Evolutionary conservation across 2,329 filamentous ascomycete genomes (phyloP).

Genomic region (Macrophomina phaseolina): DNA sequence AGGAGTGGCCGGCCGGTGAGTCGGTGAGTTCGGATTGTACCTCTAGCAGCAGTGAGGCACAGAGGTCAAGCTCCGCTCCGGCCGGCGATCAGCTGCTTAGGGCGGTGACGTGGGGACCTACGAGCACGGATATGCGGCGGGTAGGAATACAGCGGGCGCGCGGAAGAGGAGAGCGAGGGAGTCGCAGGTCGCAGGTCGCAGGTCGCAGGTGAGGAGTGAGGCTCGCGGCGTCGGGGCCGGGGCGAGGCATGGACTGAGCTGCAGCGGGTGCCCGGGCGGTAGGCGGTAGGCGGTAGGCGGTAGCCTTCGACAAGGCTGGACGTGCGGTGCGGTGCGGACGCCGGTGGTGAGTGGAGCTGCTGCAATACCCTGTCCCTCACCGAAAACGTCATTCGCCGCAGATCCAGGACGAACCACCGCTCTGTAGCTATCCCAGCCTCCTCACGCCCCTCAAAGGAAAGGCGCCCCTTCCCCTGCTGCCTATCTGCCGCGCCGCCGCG

Average conservation of each 20-base stretch:
- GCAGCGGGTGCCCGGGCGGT: slow-evolving; percentile 8
- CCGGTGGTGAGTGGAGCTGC: slow-evolving; percentile 21
- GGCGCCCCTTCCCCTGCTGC: neutral
- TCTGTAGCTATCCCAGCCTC: slow-evolving; percentile 17
- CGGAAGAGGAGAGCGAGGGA: neutral
- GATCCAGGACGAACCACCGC: slow-evolving; percentile 5
- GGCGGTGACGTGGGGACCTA: slow-evolving; percentile 8
- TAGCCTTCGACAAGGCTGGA: slow-evolving; percentile 1
- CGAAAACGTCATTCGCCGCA: slow-evolving; percentile 26
- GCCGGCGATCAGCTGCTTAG: slow-evolving; percentile 8
- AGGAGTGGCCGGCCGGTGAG: slow-evolving; percentile 17
- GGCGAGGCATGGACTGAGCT: slow-evolving; percentile 14
- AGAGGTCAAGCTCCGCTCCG: slow-evolving; percentile 13
- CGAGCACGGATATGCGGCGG: neutral
- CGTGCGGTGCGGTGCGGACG: neutral
- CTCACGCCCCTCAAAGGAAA: slow-evolving; percentile 12
- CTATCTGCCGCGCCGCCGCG: neutral
- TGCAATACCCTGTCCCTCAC: slow-evolving; percentile 12
- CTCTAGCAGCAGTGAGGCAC: slow-evolving; percentile 1
- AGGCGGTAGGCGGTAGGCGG: neutral
- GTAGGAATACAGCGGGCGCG: neutral
- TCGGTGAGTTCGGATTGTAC: slow-evolving; percentile 19
- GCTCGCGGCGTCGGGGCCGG: slow-evolving; percentile 21
- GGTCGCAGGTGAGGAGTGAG: slow-evolving; percentile 13
- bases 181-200: neutral